Evolutionary conservation across 148 eudicot genomes (phyloP).

Genomic region (Amaranthus palmeri): DNA sequence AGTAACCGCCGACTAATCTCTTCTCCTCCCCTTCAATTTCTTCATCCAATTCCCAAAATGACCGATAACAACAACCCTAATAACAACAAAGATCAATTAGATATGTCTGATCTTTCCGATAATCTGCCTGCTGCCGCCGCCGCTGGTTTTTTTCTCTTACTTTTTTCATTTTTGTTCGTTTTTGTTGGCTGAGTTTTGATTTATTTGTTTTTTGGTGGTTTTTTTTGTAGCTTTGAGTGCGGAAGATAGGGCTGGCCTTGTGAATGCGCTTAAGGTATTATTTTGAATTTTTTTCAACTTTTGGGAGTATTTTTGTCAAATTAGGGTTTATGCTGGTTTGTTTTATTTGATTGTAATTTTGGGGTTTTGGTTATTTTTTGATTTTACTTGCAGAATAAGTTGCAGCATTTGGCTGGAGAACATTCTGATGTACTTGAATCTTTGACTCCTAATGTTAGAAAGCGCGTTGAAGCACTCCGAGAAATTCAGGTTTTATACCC

Average conservation of each 20-base stretch:
- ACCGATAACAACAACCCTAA: constrained; percentile 25
- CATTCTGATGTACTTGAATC: constrained; percentile 62
- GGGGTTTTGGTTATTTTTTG: constrained; percentile 4
- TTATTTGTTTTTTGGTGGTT: background rate
- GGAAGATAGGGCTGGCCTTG: constrained; percentile 86
- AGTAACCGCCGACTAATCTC: too few relatives aligned
- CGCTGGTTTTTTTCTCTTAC: constrained; percentile 35
- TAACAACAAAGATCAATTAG: constrained; percentile 42
- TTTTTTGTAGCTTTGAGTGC: constrained; percentile 54
- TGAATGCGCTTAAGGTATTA: constrained; percentile 74
- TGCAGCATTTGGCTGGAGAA: constrained; percentile 78
- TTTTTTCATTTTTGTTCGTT: background rate
- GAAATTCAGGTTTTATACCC: constrained; percentile 52
- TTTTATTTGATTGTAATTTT: background rate
- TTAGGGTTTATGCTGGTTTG: background rate
- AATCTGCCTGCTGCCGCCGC: constrained; percentile 63
- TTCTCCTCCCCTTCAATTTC: too few relatives aligned
- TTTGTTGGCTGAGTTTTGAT: background rate
- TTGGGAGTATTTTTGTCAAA: background rate
- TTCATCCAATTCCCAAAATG: constrained; percentile 27
- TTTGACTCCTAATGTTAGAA: constrained; percentile 54
- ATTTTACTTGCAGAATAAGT: constrained; percentile 45
- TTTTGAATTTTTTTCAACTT: background rate
- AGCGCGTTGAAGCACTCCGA: constrained; percentile 74
- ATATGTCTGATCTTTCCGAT: constrained; percentile 51